These are phyloP conservation scores for Paraconiothyrium sp. DNA, from an alignment of 2,329 filamentous ascomycete genomes.

Conservation along the genomic window DNA sequence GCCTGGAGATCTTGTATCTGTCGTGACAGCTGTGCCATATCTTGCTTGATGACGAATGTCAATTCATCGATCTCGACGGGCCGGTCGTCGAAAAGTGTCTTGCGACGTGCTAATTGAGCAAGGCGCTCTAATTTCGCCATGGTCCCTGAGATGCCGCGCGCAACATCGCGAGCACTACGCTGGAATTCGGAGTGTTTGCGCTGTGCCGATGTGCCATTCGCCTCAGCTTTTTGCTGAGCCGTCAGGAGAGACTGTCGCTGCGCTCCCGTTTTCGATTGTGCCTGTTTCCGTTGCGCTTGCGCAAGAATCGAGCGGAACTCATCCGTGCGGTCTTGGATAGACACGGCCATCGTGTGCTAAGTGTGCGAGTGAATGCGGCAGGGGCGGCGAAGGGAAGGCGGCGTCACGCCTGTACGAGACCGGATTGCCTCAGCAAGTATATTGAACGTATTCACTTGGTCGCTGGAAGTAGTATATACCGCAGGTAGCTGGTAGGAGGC, in stretches of 20 bases:
- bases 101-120: slow-evolving; percentile 91
- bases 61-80: slow-evolving; percentile 97
- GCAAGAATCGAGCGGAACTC: slow-evolving; percentile 93
- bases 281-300: slow-evolving; percentile 83
- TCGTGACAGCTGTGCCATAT: slow-evolving; percentile 84
- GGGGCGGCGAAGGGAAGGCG: slow-evolving; percentile 16
- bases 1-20: slow-evolving; percentile 86
- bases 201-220: slow-evolving; percentile 61
- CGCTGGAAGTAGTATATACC: too few species aligned
- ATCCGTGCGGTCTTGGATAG: slow-evolving; percentile 94
- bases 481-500: neutral
- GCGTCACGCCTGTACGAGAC: slow-evolving; percentile 2
- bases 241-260: slow-evolving; percentile 84
- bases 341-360: slow-evolving; percentile 62
- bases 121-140: slow-evolving; percentile 96
- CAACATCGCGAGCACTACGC: slow-evolving; percentile 88
- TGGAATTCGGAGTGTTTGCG: slow-evolving; percentile 85
- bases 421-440: neutral
- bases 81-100: slow-evolving; percentile 96
- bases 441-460: neutral
- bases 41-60: slow-evolving; percentile 98
- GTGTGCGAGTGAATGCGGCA: slow-evolving; percentile 18
- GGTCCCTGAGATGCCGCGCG: slow-evolving; percentile 86
- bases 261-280: slow-evolving; percentile 76
- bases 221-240: slow-evolving; percentile 68